Evolutionary conservation across 148 eudicot species (phyloP).

Genomic region (Amaranthus hypochondriacus): DNA sequence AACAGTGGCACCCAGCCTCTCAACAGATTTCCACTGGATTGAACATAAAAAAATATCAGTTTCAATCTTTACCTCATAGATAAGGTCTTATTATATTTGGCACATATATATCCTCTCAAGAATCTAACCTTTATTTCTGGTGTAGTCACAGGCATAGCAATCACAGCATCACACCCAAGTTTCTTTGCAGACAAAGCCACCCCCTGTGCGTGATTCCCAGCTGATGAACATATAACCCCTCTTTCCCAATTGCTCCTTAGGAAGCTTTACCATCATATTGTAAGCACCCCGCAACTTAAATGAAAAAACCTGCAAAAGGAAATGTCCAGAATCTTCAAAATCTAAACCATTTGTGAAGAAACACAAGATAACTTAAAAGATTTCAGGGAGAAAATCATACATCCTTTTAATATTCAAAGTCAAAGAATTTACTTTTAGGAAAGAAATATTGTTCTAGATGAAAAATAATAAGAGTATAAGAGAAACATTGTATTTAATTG

Average conservation of each 20-base stretch:
- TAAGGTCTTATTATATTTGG: not conserved
- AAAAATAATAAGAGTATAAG: not conserved
- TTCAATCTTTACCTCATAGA: not conserved
- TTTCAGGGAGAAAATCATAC: not conserved
- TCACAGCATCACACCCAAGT: slow-evolving; percentile 80
- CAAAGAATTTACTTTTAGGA: not conserved
- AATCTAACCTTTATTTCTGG: slow-evolving; percentile 87
- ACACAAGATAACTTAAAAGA: not conserved
- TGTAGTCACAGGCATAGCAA: slow-evolving; percentile 97
- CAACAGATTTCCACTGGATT: slow-evolving; percentile 83
- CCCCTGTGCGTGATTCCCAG: slow-evolving; percentile 99
- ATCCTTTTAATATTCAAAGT: not conserved
- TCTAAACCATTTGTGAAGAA: not conserved
- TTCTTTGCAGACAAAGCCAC: slow-evolving; percentile 83
- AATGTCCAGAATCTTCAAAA: not conserved
- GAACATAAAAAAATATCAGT: not conserved
- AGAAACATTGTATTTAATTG: not conserved
- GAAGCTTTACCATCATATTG: slow-evolving; percentile 93
- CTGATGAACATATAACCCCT: slow-evolving; percentile 96
- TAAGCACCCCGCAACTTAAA: slow-evolving; percentile 96
- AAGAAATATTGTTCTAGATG: not conserved
- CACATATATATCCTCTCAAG: not conserved
- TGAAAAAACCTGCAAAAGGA: slow-evolving; percentile 67
- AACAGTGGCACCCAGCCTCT: slow-evolving; percentile 89
- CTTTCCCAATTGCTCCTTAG: slow-evolving; percentile 62